These are phyloP conservation scores for Suhomyces terraborum DNA, from an alignment of 1,139 yeast genomes.

Conservation along the genomic window DNA sequence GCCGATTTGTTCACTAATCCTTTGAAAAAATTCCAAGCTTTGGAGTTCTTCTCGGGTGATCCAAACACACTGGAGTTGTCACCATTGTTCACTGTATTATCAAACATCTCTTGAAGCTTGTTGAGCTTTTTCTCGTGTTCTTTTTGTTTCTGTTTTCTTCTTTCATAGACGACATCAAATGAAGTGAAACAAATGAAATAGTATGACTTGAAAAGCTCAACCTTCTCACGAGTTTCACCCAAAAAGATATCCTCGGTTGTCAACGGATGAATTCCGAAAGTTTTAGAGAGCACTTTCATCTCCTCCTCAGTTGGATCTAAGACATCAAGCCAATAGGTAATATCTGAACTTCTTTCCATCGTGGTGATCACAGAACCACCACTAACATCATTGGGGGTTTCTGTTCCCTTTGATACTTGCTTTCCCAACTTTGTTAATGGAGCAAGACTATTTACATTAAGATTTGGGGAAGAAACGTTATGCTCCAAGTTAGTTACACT, in stretches of 20 bases:
- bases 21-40: constrained; percentile 22
- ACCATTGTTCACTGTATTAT: constrained; percentile 19
- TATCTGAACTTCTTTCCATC: constrained; percentile 9
- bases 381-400: constrained; percentile 19
- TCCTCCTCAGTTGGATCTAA: constrained; percentile 94
- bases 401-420: constrained; percentile 7
- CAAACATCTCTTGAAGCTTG: constrained; percentile 45
- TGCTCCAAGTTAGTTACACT: constrained; percentile 14
- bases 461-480: constrained; percentile 8
- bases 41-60: constrained; percentile 22
- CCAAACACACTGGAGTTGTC: constrained; percentile 25
- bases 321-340: constrained; percentile 91
- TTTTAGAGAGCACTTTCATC: constrained; percentile 87
- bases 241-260: constrained; percentile 94
- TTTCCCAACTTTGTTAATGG: constrained; percentile 14
- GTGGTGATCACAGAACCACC: constrained; percentile 16
- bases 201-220: constrained; percentile 85
- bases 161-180: constrained; percentile 81
- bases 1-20: constrained; percentile 11
- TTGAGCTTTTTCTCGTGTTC: constrained; percentile 44
- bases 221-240: constrained; percentile 94
- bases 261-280: constrained; percentile 93
- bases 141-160: constrained; percentile 50
- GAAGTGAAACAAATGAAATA: constrained; percentile 93
- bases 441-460: constrained; percentile 8